Base-by-base conservation (phyloP, 176 grass and related monocot species). In the Themeda triandra region DNA sequence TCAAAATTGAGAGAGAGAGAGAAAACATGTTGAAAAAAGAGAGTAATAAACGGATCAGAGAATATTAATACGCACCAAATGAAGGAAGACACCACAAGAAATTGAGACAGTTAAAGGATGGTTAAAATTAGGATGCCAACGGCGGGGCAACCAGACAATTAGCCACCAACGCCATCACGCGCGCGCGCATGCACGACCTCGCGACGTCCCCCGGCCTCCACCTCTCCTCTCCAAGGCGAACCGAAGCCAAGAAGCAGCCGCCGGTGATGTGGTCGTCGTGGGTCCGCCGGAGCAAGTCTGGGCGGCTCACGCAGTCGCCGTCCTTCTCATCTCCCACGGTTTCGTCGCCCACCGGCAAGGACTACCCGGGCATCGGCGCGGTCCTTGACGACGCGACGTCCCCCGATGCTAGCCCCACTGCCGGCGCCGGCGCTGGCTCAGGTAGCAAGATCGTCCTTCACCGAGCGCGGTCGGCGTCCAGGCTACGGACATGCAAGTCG, bases 241-340 rank as follows among this genome's bases (percentile, higher is more conserved):
- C 30, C 29, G 62, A 72, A 35, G 56, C 82, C 67, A 73, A 81
- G 71, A 79, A 79, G 64, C 64, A 6, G 23, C 53, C 68, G 65
- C 64, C 78, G 83, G 17, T 19, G 30, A 90, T 90, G 89, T 90
- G 84, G 89, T 79, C 84, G n/a, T 63, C 89, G 89, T 90, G 84
- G 89, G 51, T 44, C 75, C 62, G 62, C 48, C 84, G 80, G 80
- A 74, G 76, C 68, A 71, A 71, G 27, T n/a, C 89, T 18, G 68
- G 30, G 36, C 67, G 74, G 36, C 74, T 90, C 46, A 87, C 89
- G 37, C 80, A 87, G 39, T 84, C 84, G 17, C 75, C 84, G 18
- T 77, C 91, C 63, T 84, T 83, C 71, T 76, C 87, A 15, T 8
- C 69, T 17, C 25, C 76, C 53, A 11, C 23, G 27, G 5, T 73